These are phyloP conservation scores for Kodamaea sp. DNA, from an alignment of 1,139 yeast genomes.

Conservation along the genomic window DNA sequence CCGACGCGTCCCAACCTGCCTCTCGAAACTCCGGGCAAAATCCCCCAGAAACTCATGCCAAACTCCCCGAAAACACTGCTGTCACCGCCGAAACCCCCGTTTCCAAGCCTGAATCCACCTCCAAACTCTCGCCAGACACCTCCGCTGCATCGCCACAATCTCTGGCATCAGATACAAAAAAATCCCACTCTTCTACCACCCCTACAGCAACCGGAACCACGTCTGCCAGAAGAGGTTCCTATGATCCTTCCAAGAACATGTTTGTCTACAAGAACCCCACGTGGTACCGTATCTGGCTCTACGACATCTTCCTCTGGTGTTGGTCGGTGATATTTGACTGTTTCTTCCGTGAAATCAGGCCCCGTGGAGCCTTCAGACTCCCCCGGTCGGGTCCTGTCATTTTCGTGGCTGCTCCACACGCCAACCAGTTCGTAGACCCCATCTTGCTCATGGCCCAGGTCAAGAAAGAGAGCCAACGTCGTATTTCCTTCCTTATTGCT, in stretches of 20 bases:
- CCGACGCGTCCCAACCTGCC: too few relatives aligned
- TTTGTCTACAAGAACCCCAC: conserved; percentile 14
- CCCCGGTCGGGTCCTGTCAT: conserved; percentile 86
- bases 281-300: conserved; percentile 41
- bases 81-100: too few relatives aligned
- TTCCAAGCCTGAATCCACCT: too few relatives aligned
- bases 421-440: conserved; percentile 95
- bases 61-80: too few relatives aligned
- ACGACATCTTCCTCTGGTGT: conserved; percentile 52
- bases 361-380: conserved; percentile 87
- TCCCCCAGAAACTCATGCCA: too few relatives aligned
- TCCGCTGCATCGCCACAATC: too few relatives aligned
- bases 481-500: conserved; percentile 86
- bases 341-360: conserved; percentile 86
- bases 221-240: not conserved
- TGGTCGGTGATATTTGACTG: conserved; percentile 47
- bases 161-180: too few relatives aligned
- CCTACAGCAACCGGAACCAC: not conserved
- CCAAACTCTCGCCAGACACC: too few relatives aligned
- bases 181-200: too few relatives aligned
- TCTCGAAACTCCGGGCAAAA: too few relatives aligned
- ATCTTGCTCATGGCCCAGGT: conserved; percentile 82
- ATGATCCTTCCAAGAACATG: not conserved
- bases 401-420: conserved; percentile 97
- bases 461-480: conserved; percentile 64